Evolutionary conservation across 805 yeast genomes (phyloP).

Genomic region (Wickerhamiella spandovensis): DNA sequence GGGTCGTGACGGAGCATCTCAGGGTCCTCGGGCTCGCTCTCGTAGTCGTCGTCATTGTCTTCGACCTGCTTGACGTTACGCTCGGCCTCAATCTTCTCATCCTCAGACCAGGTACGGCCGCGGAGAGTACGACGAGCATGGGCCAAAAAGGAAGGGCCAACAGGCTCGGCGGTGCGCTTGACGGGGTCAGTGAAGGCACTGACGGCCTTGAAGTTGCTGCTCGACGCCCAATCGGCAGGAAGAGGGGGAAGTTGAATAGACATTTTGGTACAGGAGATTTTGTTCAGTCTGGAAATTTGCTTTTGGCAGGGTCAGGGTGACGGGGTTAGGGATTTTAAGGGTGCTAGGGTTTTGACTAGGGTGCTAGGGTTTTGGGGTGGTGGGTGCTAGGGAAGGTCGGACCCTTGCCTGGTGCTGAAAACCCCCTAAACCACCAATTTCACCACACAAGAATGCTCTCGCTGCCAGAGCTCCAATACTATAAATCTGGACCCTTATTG

Average conservation of each 20-base stretch:
- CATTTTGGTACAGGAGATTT: neutral
- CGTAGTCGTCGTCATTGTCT: conserved; percentile 35
- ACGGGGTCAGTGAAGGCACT: conserved; percentile 21
- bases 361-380: too few relatives aligned
- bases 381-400: too few relatives aligned
- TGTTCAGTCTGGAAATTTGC: too few relatives aligned
- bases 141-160: conserved; percentile 88
- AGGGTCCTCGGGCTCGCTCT: conserved; percentile 57
- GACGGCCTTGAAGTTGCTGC: conserved; percentile 19
- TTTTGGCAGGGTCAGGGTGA: too few relatives aligned
- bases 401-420: too few relatives aligned
- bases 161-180: conserved; percentile 77
- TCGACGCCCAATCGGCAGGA: conserved; percentile 17
- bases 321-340: too few relatives aligned
- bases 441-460: too few relatives aligned
- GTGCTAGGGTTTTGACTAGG: too few relatives aligned
- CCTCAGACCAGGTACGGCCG: conserved; percentile 98
- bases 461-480: neutral
- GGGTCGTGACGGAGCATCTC: conserved; percentile 82
- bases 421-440: neutral
- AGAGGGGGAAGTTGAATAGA: conserved; percentile 11
- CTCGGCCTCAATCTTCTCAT: conserved; percentile 85
- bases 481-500: neutral
- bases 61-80: conserved; percentile 65
- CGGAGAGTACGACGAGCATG: conserved; percentile 92